Evolutionary conservation across 805 yeast genomes (phyloP).

Genomic region (Candida ortonii): DNA sequence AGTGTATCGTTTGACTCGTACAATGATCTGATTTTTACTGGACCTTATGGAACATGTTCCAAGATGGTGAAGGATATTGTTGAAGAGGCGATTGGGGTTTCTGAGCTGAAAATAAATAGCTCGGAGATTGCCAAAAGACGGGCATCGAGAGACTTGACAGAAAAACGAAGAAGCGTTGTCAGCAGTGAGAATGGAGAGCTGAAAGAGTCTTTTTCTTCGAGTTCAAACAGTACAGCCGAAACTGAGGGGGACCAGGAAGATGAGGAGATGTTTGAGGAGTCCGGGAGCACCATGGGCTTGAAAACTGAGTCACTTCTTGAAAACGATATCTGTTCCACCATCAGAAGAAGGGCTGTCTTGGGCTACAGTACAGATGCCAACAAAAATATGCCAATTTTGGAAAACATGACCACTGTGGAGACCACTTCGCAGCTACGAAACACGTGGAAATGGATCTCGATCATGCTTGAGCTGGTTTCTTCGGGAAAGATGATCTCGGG

Average conservation of each 20-base stretch:
- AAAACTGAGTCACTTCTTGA: slow-evolving; percentile 40
- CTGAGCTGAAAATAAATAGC: slow-evolving; percentile 4
- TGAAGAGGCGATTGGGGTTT: slow-evolving; percentile 14
- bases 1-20: slow-evolving; percentile 63
- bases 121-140: slow-evolving; percentile 8
- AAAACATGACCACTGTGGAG: slow-evolving; percentile 46
- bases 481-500: slow-evolving; percentile 67
- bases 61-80: slow-evolving; percentile 37
- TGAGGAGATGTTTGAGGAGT: slow-evolving; percentile 27
- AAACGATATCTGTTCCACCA: slow-evolving; percentile 72
- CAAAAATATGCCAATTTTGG: slow-evolving; percentile 58
- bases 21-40: slow-evolving; percentile 62
- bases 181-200: too few species aligned
- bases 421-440: slow-evolving; percentile 61
- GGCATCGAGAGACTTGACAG: too few species aligned
- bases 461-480: slow-evolving; percentile 62
- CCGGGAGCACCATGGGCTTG: slow-evolving; percentile 18
- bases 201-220: too few species aligned
- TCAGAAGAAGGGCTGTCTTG: slow-evolving; percentile 64
- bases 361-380: slow-evolving; percentile 74
- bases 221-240: too few species aligned
- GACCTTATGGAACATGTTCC: slow-evolving; percentile 53
- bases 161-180: too few species aligned
- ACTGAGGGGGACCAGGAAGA: slow-evolving; percentile 14
- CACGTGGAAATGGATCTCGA: slow-evolving; percentile 89